Percentiles rank a stretch among this genome's conserved stretches.
These are phyloP conservation scores for Candida taoyuanica DNA, from an alignment of 805 yeast genomes.

Conservation along the genomic window DNA sequence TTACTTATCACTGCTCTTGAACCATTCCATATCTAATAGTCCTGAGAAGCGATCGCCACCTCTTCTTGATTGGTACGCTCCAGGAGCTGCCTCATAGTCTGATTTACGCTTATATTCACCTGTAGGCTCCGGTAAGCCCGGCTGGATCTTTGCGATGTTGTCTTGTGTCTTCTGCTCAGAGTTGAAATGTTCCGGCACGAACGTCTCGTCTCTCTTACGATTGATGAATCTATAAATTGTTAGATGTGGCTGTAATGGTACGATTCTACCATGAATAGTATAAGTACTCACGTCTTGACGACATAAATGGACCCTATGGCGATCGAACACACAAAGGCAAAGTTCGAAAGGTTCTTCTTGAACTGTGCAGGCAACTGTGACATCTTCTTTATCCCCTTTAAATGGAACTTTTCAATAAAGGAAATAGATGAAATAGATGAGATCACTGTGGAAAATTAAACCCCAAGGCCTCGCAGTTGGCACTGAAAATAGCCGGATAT, in stretches of 20 bases:
- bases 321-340: slow-evolving; percentile 23
- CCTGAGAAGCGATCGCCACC: slow-evolving; percentile 46
- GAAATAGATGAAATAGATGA: too few relatives aligned
- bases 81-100: slow-evolving; percentile 65
- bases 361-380: slow-evolving; percentile 14
- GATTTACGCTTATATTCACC: slow-evolving; percentile 44
- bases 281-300: slow-evolving; percentile 26
- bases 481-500: too few relatives aligned
- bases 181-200: slow-evolving; percentile 29
- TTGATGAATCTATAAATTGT: slow-evolving; percentile 26
- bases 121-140: slow-evolving; percentile 49
- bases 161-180: slow-evolving; percentile 9
- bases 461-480: too few relatives aligned
- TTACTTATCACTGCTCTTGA: slow-evolving; percentile 14
- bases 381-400: slow-evolving; percentile 8
- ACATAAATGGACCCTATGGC: slow-evolving; percentile 27
- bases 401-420: too few relatives aligned
- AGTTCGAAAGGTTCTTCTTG: slow-evolving; percentile 21
- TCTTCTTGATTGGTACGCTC: slow-evolving; percentile 51
- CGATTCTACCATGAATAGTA: neutral
- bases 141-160: slow-evolving; percentile 38
- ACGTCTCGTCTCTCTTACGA: slow-evolving; percentile 32
- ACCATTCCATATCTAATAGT: slow-evolving; percentile 22
- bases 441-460: too few relatives aligned
- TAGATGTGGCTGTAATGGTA: neutral